phyloP scores from a whole-genome alignment of 2,329 filamentous ascomycete genomes.

The Colletotrichum viniferum region DNA sequence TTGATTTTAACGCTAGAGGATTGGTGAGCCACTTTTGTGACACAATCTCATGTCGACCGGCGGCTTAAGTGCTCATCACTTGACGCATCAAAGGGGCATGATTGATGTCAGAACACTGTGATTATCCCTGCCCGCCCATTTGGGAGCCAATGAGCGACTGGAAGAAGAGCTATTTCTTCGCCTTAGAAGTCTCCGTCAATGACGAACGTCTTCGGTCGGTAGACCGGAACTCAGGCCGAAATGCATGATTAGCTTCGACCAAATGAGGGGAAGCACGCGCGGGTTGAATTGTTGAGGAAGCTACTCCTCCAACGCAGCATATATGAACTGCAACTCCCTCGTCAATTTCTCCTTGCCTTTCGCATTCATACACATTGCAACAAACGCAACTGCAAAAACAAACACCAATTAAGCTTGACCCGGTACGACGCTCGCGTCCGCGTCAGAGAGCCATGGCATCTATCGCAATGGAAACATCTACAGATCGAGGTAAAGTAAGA shows the following conservation, averaged over 20 bases:
- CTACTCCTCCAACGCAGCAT: neutral
- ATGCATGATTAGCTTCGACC: constrained; percentile 11
- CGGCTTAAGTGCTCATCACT: neutral
- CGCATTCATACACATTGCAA: too few species aligned
- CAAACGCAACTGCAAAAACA: neutral
- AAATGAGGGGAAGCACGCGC: neutral
- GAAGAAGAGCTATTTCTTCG: neutral
- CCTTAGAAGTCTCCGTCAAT: neutral
- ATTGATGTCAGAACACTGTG: neutral
- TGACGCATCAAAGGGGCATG: neutral
- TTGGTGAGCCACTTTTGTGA: neutral
- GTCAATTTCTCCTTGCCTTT: too few species aligned
- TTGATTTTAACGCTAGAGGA: neutral
- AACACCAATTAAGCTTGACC: neutral
- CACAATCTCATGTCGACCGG: neutral
- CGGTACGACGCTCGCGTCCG: constrained; percentile 16
- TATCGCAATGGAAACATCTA: constrained; percentile 37
- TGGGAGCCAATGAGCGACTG: neutral
- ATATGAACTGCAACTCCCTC: neutral
- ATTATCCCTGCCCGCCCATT: neutral
- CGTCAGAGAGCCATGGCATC: constrained; percentile 27
- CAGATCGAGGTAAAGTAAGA: constrained; percentile 51
- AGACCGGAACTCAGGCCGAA: neutral
- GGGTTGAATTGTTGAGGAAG: neutral
- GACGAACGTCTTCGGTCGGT: neutral